A percentile compares a stretch with the other conserved stretches of the same genome.
Evolutionary conservation across 371 early-diverging fungal genomes (phyloP).

Genomic region (Rhizopus stolonifer): DNA sequence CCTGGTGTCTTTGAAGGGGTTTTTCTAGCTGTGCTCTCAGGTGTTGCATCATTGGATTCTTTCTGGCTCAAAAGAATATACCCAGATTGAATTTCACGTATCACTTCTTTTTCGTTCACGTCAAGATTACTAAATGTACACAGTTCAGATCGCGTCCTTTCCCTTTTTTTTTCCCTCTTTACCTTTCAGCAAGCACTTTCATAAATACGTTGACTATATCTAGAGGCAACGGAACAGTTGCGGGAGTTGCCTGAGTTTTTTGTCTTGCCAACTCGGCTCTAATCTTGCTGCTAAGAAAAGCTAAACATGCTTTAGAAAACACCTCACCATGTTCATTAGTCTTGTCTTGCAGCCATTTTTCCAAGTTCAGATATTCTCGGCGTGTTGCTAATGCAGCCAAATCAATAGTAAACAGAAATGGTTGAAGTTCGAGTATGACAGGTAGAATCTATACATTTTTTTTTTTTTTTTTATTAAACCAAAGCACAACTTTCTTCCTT

Average conservation of each 20-base stretch:
- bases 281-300: conserved; percentile 75
- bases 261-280: conserved; percentile 46
- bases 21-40: background rate
- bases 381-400: conserved; percentile 83
- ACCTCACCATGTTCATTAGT: conserved; percentile 63
- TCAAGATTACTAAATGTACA: conserved; percentile 3
- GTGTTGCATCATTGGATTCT: background rate
- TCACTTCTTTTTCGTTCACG: conserved; percentile 15
- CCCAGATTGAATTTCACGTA: conserved; percentile 21
- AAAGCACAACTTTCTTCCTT: background rate
- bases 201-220: conserved; percentile 75
- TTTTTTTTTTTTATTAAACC: background rate
- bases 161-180: background rate
- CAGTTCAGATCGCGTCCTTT: background rate
- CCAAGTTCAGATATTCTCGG: conserved; percentile 79
- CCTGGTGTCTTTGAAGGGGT: background rate
- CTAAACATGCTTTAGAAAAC: conserved; percentile 74
- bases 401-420: conserved; percentile 78
- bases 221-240: conserved; percentile 61
- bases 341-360: conserved; percentile 86
- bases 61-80: conserved; percentile 14
- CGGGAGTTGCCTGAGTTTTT: conserved; percentile 34
- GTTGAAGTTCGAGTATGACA: conserved; percentile 69
- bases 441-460: conserved; percentile 57
- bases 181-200: conserved; percentile 65